Evolutionary conservation across 345 rosid species (phyloP).

Genomic region (Brassica napus): Da-Ae NC_063440.1:13051501-13052000

Average conservation of each 20-base stretch:
- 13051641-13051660: too few species aligned
- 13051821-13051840: neutral
- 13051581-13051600: too few species aligned
- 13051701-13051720: neutral
- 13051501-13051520: too few species aligned
- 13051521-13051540: too few species aligned
- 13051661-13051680: too few species aligned
- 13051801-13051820: neutral
- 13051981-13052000: neutral
- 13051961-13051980: slow-evolving; percentile 2
- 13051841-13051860: neutral
- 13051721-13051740: neutral
- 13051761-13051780: neutral
- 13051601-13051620: too few species aligned
- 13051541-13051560: too few species aligned
- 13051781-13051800: neutral
- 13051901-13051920: neutral
- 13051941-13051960: neutral
- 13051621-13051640: too few species aligned
- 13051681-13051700: neutral
- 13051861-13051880: neutral
- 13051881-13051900: neutral
- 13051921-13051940: neutral
- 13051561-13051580: too few species aligned
- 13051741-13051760: neutral